A percentile compares a stretch with the other conserved stretches of the same genome.
Conservation (phyloP, 768 basidiomycete genomes). For the Lentinus brumalis region DNA sequence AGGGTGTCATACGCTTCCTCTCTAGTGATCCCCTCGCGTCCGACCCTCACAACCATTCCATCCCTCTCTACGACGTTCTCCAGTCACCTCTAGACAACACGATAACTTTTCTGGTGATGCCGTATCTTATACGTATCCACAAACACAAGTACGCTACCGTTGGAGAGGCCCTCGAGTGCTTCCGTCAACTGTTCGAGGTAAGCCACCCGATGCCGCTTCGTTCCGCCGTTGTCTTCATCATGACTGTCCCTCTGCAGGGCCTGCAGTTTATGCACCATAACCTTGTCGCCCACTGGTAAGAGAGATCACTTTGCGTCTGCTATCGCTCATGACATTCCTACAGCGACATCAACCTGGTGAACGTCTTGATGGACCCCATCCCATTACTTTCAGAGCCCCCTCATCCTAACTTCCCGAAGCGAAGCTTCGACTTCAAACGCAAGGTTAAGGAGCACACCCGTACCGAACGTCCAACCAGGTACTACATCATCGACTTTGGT, state of each 20-base stretch:
- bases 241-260: conserved; percentile 29
- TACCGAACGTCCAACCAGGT: conserved; percentile 26
- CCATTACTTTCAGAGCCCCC: conserved; percentile 14
- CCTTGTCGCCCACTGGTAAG: conserved; percentile 39
- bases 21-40: too few relatives aligned
- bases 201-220: too few relatives aligned
- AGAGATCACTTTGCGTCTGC: too few relatives aligned
- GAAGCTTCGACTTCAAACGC: conserved; percentile 4
- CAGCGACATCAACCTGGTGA: conserved; percentile 17
- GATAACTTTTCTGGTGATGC: conserved; percentile 32
- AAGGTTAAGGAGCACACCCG: conserved; percentile 10
- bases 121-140: conserved; percentile 30
- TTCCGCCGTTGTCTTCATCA: too few relatives aligned
- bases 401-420: conserved; percentile 11
- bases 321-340: too few relatives aligned
- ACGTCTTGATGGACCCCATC: conserved; percentile 22
- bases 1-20: too few relatives aligned
- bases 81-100: conserved; percentile 9
- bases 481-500: conserved; percentile 29
- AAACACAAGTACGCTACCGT: conserved; percentile 35
- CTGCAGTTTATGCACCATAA: conserved; percentile 40
- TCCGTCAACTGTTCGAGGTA: conserved; percentile 37
- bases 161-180: conserved; percentile 38
- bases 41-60: too few relatives aligned
- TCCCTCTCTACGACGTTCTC: conserved; percentile 19